These are phyloP conservation scores for Ajuga reptans DNA, from an alignment of 305 asterid species.

Conservation along the genomic window DNA sequence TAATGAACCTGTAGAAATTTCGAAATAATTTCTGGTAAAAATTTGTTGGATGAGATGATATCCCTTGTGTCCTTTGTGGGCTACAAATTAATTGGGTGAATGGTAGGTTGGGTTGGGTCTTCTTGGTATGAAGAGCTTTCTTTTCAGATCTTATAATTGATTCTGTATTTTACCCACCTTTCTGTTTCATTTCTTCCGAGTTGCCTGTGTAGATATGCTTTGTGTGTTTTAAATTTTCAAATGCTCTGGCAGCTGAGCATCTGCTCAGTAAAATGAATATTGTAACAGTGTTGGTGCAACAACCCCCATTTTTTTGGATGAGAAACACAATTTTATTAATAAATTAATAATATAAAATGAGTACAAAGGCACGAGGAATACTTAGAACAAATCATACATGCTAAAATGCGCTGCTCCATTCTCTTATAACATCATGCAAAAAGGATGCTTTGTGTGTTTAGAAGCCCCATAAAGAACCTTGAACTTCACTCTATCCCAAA, in stretches of 20 bases:
- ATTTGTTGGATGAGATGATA: background rate
- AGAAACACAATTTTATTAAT: background rate
- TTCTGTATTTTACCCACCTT: background rate
- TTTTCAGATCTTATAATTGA: background rate
- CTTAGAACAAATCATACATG: background rate
- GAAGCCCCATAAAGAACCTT: background rate
- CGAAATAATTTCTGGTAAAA: background rate
- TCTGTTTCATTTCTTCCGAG: conserved; percentile 12
- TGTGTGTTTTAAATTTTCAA: conserved; percentile 15
- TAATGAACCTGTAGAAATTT: background rate
- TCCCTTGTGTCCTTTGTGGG: background rate
- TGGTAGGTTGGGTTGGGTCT: background rate
- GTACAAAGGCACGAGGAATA: background rate
- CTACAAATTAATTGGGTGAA: background rate
- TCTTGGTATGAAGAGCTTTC: background rate
- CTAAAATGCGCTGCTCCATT: background rate
- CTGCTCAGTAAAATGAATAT: background rate
- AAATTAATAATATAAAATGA: background rate
- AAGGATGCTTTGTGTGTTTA: background rate
- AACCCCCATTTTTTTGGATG: background rate
- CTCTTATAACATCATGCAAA: background rate
- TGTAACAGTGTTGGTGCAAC: conserved; percentile 1
- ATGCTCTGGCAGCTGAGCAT: conserved; percentile 9
- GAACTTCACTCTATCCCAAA: background rate
- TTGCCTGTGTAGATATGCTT: background rate